Conservation (phyloP, 257 asterid species). For the Solanum chilense region DNA sequence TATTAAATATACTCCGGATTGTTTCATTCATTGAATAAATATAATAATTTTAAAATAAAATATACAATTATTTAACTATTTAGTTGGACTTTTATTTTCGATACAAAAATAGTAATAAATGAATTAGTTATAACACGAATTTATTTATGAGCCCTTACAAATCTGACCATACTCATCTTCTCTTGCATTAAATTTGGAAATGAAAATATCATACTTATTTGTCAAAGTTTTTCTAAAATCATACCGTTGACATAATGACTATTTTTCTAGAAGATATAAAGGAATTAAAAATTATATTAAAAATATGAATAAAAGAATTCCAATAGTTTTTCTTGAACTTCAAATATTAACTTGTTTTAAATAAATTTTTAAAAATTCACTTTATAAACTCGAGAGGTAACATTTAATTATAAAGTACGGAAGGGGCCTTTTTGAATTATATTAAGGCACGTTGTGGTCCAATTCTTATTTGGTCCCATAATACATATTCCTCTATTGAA, state of each 20-base stretch:
- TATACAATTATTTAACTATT: neutral
- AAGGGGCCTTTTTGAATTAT: neutral
- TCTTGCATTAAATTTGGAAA: neutral
- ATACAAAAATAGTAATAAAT: neutral
- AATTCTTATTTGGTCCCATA: neutral
- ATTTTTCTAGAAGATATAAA: neutral
- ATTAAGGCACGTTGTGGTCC: neutral
- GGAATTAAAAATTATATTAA: neutral
- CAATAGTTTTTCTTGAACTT: neutral
- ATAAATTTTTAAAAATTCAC: neutral
- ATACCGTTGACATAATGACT: no score
- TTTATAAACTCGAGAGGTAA: neutral
- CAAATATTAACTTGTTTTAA: neutral
- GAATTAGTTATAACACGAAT: neutral
- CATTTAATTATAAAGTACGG: neutral
- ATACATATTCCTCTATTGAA: neutral
- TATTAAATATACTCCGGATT: neutral
- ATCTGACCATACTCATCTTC: neutral
- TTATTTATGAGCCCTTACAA: neutral
- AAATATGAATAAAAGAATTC: neutral
- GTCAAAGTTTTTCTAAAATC: no score
- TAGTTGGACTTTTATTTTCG: neutral
- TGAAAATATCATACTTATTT: neutral
- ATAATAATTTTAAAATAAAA: neutral
- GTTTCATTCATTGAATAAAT: neutral